Evolutionary conservation across 805 yeast genomes (phyloP), one percentile per base, ranked within the genome.

Genomic region (Candida alai): DNA sequence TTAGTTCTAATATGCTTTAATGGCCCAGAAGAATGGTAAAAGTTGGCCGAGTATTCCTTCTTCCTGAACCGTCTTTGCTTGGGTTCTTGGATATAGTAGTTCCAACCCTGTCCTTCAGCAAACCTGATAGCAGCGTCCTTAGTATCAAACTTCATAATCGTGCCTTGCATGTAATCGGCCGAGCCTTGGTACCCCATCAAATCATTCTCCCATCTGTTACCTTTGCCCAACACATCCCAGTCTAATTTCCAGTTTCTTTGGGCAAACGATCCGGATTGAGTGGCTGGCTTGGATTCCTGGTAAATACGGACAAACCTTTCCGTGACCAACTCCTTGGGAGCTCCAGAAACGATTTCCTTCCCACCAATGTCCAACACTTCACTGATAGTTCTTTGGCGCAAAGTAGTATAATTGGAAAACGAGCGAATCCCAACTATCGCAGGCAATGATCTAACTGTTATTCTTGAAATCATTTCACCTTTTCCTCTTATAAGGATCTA

Each of bases 131-230:
- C 95, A 25, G 84, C 74, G 30, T 85, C 90, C 59, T 76, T 79
- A 33, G 79, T 66, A 51, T 78, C 82, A 56, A 85, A 85, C 55
- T 78, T 78, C 68, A 85, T 60, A 53, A 74, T 74, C 6, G 90
- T 80, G 12, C 82, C 87, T 63, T 84, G 83, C 83, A 86, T 80
- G 61, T 78, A 80, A 57, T 85, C 95, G 23, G 84, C 76, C 28
- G 83, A 69, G 29, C 84, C 74, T 51, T 84, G 89, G 68, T 84
- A 85, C 17, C 95, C 95, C 60, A 85, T 85, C 54, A 85, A 68
- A 56, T 84, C 90, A 60, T 85, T 85, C 55, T 85, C 95, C 95
- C 95, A 85, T 55, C 93, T 68, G 66, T 85, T 78, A 15, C 83
- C 85, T 51, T 80, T 76, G 28, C 78, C 78, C 37, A 80, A 62